A percentile compares a stretch with the other conserved stretches of the same genome.
phyloP scores from a whole-genome alignment of 495 filamentous ascomycete genomes.

The Achaetomiella virescens region DNA sequence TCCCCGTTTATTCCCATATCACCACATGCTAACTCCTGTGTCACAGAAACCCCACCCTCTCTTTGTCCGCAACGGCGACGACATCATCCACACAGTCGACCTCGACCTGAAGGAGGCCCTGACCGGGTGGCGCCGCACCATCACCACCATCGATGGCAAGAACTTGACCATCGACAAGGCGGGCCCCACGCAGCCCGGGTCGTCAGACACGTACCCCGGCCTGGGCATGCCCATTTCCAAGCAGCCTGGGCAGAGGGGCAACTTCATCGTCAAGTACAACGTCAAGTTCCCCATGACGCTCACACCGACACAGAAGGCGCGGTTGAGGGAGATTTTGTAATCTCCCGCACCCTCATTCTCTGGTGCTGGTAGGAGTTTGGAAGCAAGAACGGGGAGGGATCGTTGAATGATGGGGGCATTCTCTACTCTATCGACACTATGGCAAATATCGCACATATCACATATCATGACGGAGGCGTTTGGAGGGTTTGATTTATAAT shows the following conservation, averaged over 20 bases:
- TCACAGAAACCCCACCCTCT: conserved; percentile 72
- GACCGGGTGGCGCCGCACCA: conserved; percentile 84
- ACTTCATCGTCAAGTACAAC: conserved; percentile 83
- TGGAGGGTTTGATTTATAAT: too few relatives aligned
- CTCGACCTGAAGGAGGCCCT: conserved; percentile 93
- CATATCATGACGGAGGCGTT: too few relatives aligned
- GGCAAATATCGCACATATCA: too few relatives aligned
- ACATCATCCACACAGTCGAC: conserved; percentile 69
- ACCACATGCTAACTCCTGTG: not conserved
- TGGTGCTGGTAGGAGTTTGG: not conserved
- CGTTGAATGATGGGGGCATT: too few relatives aligned
- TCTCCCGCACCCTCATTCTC: too few relatives aligned
- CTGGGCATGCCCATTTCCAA: conserved; percentile 91
- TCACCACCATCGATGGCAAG: conserved; percentile 91
- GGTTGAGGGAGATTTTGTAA: conserved; percentile 73
- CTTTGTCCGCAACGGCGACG: conserved; percentile 80
- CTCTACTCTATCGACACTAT: too few relatives aligned
- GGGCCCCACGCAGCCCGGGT: conserved; percentile 79
- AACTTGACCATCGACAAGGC: conserved; percentile 65
- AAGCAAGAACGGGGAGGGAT: not conserved
- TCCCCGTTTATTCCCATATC: not conserved
- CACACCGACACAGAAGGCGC: conserved; percentile 66
- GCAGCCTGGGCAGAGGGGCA: conserved; percentile 74
- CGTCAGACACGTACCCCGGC: conserved; percentile 70
- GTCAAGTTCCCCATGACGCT: conserved; percentile 81